Conservation (phyloP, 2,329 filamentous ascomycete species). For the Botrytis porri region DNA sequence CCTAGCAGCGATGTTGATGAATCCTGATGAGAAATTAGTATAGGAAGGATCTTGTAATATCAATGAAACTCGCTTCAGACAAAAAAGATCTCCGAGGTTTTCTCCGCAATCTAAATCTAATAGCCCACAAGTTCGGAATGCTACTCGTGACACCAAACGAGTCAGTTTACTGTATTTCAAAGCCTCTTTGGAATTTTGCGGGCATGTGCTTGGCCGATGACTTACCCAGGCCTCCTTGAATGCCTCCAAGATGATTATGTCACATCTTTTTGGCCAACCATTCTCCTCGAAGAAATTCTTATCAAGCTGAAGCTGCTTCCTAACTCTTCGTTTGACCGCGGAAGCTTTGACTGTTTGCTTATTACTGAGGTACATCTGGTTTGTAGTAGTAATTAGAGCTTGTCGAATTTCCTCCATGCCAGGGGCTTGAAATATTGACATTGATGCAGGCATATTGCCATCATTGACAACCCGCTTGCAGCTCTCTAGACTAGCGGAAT, state of each 20-base stretch:
- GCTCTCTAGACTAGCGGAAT: neutral
- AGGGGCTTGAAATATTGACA: neutral
- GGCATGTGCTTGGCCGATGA: neutral
- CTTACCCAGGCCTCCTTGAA: slow-evolving; percentile 3
- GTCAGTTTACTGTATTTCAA: neutral
- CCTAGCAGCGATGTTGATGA: fast-evolving
- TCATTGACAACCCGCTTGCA: neutral
- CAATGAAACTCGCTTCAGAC: neutral
- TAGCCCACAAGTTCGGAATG: neutral
- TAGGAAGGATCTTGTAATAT: fast-evolving
- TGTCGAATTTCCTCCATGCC: neutral
- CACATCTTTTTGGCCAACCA: neutral
- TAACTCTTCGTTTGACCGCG: neutral
- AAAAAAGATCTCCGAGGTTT: fast-evolving
- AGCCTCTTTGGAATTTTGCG: neutral
- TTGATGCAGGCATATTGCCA: no score
- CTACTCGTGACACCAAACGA: neutral
- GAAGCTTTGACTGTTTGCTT: neutral
- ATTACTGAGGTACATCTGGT: neutral
- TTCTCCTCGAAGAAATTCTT: neutral
- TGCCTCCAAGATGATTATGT: neutral
- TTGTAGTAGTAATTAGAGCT: neutral
- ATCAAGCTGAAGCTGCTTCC: neutral
- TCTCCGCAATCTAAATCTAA: neutral
- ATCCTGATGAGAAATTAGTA: neutral